phyloP scores from a whole-genome alignment of 768 basidiomycete genomes.

The Termitomyces sp. region DNA sequence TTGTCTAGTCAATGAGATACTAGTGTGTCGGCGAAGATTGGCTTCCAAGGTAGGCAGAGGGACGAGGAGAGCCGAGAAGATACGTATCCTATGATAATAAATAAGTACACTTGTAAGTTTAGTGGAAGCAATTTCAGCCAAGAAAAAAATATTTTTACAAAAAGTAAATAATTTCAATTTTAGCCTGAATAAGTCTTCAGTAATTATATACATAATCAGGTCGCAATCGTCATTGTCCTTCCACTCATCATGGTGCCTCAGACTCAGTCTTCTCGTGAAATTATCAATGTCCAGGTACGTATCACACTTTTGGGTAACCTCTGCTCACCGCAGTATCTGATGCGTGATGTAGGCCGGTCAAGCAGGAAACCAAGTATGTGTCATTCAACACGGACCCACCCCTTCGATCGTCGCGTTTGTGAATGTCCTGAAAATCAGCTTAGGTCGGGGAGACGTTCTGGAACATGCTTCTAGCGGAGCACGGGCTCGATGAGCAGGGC shows the following conservation, averaged over 20 bases:
- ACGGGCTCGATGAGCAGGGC: conserved; percentile 71
- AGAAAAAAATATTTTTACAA: background rate
- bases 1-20: no score
- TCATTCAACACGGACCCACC: conserved; percentile 6
- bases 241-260: background rate
- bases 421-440: conserved; percentile 15
- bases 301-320: background rate
- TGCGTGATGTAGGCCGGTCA: conserved; percentile 54
- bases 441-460: conserved; percentile 83
- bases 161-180: background rate
- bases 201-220: background rate
- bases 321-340: background rate
- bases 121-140: no score
- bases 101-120: no score
- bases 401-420: conserved; percentile 63
- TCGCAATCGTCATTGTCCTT: background rate
- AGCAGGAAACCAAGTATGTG: conserved; percentile 47
- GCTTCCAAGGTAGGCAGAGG: background rate
- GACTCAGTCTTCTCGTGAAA: conserved; percentile 1
- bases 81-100: no score
- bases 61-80: background rate
- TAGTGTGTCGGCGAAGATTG: background rate
- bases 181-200: background rate
- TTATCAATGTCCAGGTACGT: conserved; percentile 2
- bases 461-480: conserved; percentile 82